Evolutionary conservation across 805 yeast genomes (phyloP), one percentile per base, ranked within the genome.

Genomic region (Hemisphaericaspora nanyangensis): DNA sequence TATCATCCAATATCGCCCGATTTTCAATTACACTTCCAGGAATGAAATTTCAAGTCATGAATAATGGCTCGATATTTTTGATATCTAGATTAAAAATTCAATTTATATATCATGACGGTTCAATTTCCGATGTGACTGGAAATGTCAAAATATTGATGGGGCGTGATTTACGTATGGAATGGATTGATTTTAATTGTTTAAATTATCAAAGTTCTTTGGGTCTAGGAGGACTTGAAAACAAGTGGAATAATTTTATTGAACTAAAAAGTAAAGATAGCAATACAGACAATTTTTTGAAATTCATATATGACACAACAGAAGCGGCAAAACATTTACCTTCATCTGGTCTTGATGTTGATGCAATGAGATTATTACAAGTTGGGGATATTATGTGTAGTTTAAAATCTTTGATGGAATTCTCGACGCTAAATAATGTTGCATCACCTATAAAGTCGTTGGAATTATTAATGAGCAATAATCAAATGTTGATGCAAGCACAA

Each of bases 381-480:
- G 75, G 88, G 30, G 93, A 86, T 57, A 82, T 82, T 7, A 83
- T 88, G 87, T 71, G 88, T 0, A 77, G 78, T 44, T 68, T 87
- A 46, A 73, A 76, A 39, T 79, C 84, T 5, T 61, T 88, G 39
- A 79, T 85, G 79, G 64, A 70, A 8, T 77, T 70, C 48, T 73
- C 85, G 7, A 63, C 66, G 40, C 59, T 70, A 6, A 65, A 65
- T 24, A 68, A 76, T 18, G 67, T 74, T 3, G 58, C 58, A 5
- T 74, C 81, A 25, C 86, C 89, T 0, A 44, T 77, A 30, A 74
- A 71, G 17, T 77, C 85, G 0, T 62, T 82, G 38, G 77, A 72
- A 38, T 49, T 66, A 30, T 66, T 62, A 39, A 54, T 65, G 52
- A 50, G 48, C 19, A 49, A 52, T 28, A 50, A 55, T 35, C 60